These are phyloP conservation scores for Periconia sp. DNA, from an alignment of 2,329 filamentous ascomycete species.

Conservation along the genomic window DNA sequence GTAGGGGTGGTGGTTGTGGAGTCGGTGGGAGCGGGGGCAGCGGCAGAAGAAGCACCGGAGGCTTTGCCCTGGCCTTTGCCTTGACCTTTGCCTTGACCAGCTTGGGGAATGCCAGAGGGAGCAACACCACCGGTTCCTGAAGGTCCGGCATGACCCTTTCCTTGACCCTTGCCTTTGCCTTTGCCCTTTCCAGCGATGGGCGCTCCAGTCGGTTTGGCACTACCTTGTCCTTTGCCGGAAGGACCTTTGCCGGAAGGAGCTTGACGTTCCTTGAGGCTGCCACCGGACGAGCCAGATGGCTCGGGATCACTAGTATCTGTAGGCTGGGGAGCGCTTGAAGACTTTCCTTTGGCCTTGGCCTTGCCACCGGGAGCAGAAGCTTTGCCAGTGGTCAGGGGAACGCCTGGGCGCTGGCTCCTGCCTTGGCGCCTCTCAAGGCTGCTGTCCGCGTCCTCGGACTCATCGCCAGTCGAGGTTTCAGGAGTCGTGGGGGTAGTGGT, in stretches of 20 bases:
- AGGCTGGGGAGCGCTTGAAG: background rate
- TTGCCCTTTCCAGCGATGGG: background rate
- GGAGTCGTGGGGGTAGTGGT: too few relatives aligned
- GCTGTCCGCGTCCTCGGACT: background rate
- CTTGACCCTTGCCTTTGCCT: background rate
- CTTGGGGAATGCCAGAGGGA: slow-evolving; percentile 4
- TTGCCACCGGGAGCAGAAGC: background rate
- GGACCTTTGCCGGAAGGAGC: background rate
- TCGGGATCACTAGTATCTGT: background rate
- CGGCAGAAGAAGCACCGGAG: background rate
- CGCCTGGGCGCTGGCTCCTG: too few relatives aligned
- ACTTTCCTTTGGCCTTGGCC: background rate
- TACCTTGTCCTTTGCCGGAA: too few relatives aligned
- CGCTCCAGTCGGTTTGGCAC: background rate
- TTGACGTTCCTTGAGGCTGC: background rate
- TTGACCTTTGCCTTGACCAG: background rate
- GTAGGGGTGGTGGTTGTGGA: background rate
- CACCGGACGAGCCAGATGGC: too few relatives aligned
- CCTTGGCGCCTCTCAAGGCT: too few relatives aligned
- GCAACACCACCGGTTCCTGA: background rate
- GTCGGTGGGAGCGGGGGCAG: background rate
- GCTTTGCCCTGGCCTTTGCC: background rate
- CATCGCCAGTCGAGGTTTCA: background rate
- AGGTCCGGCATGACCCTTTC: background rate
- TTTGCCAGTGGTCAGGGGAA: too few relatives aligned